Evolutionary conservation across 2,329 filamentous ascomycete genomes (phyloP), one percentile per base, ranked within the genome.

Genomic region (Fusarium neocosmosporiellum): DNA sequence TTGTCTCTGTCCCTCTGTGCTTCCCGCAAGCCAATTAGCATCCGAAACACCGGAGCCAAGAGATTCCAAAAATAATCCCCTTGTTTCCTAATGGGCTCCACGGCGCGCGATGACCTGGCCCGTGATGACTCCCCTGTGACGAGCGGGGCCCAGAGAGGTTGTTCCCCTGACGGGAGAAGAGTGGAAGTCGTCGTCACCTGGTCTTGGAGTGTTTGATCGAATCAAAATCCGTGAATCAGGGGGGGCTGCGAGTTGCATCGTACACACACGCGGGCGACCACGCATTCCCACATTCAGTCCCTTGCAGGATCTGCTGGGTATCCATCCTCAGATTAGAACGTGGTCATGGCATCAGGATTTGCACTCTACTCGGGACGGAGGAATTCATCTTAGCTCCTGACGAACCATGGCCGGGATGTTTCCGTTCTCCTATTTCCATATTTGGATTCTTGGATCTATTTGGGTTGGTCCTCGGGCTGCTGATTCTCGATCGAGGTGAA

Each of bases 51-150:
- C 66, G 57, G 65, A 60, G 61, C 58, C 61, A 43, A 55, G 48
- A 54, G 3, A 59, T 73, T 60, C 71, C 71, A 73, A 73, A 73
- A 73, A 73, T 74, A 73, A 61, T 61, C 33, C 24, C 59, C 46
- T 20, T 41, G 36, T 33, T 36, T 46, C 57, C 34, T 22, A 57
- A 53, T 46, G 54, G 54, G 59, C 20, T 13, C 61, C 43, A 37
- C 33, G 54, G 58, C 22, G 14, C 41, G 43, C 24, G 43, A 48
- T 48, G 43, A 29, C 70, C 41, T 48, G 54, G 50, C 41, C 64
- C 33, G 59, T 65, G 63, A 63, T 39, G 64, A 59, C 37, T 46
- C 46, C 39, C 66, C 66, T 73, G 70, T 39, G 39, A 62, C 54
- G 46, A 64, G 54, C 60, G 67, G 67, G 61, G 37, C 65, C 22